Conservation (phyloP, 176 grass and related monocot genomes). For the Rhynchospora tenuis region DNA sequence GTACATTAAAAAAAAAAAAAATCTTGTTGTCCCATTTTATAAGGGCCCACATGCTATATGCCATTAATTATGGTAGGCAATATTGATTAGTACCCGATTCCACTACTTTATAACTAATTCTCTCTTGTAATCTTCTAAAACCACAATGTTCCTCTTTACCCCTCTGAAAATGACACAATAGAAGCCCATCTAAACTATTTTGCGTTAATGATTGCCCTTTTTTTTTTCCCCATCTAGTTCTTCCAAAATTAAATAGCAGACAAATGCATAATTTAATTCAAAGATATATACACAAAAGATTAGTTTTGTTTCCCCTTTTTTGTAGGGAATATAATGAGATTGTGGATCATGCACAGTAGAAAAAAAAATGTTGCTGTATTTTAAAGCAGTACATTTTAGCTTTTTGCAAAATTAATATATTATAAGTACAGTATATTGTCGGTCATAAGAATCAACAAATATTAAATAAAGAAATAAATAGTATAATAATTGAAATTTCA, state of each 20-base stretch:
- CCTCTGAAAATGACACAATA: not conserved
- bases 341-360: not conserved
- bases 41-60: not conserved
- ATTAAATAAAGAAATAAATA: not conserved
- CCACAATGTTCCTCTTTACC: not conserved
- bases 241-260: not conserved
- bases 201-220: not conserved
- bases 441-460: not conserved
- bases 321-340: not conserved
- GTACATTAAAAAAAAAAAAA: not conserved
- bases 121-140: not conserved
- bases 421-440: not conserved
- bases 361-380: not conserved
- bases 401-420: not conserved
- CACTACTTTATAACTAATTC: not conserved
- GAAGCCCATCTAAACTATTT: not conserved
- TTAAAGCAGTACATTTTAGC: not conserved
- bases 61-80: conserved; percentile 1
- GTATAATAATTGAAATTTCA: not conserved
- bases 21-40: not conserved
- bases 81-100: not conserved
- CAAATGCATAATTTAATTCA: not conserved
- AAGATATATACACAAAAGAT: not conserved
- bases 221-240: not conserved
- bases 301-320: not conserved